Percentiles rank a stretch among this genome's conserved stretches.
Conservation (phyloP, 768 basidiomycete genomes). For the Paxillus rubicundulus region DNA sequence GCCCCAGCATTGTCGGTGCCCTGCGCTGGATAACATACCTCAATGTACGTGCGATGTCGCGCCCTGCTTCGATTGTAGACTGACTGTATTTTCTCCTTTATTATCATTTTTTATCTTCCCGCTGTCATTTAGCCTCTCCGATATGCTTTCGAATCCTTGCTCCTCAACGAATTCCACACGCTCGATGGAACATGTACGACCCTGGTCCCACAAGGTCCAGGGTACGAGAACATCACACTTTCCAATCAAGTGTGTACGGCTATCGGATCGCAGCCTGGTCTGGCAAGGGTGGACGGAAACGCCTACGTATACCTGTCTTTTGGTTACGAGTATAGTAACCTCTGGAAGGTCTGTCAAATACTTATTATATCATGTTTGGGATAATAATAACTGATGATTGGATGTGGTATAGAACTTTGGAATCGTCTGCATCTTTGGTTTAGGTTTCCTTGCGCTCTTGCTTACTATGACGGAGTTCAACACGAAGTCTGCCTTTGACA, state of each 20-base stretch:
- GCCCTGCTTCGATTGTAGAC: constrained; percentile 24
- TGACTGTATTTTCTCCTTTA: constrained; percentile 26
- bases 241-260: constrained; percentile 44
- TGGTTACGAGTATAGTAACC: constrained; percentile 24
- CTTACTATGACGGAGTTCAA: constrained; percentile 38
- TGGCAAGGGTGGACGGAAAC: constrained; percentile 40
- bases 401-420: constrained; percentile 35
- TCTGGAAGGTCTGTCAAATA: constrained; percentile 39
- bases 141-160: constrained; percentile 24
- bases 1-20: constrained; percentile 2
- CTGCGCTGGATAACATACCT: constrained; percentile 19
- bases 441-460: constrained; percentile 36
- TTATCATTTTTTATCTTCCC: too few relatives aligned
- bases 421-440: constrained; percentile 43
- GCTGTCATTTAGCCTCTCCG: constrained; percentile 31
- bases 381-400: constrained; percentile 9
- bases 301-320: constrained; percentile 36
- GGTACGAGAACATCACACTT: constrained; percentile 32
- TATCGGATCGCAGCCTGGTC: constrained; percentile 40
- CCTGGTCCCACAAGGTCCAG: constrained; percentile 32
- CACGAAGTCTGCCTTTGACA: constrained; percentile 26
- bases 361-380: too few relatives aligned
- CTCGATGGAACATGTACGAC: constrained; percentile 35
- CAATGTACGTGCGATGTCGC: constrained; percentile 33
- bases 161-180: constrained; percentile 52